Evolutionary conservation across 176 grass and related monocot genomes (phyloP).

Genomic region (Triticum timopheevii): DNA sequence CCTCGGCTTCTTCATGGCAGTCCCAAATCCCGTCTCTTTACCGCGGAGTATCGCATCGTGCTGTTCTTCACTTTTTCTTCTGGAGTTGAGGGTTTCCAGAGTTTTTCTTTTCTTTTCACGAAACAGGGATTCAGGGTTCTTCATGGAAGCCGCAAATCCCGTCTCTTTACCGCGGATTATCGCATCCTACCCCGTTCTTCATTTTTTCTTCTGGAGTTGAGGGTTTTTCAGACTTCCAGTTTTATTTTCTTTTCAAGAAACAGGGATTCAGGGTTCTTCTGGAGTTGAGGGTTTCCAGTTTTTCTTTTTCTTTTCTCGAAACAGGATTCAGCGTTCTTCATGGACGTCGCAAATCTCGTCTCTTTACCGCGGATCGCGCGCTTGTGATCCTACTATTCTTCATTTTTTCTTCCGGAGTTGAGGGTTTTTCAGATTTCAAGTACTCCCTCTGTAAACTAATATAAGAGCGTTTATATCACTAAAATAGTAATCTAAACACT

Average conservation of each 20-base stretch:
- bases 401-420: not conserved
- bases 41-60: not conserved
- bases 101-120: not conserved
- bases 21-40: not conserved
- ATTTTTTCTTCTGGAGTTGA: not conserved
- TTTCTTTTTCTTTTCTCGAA: not conserved
- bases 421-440: not conserved
- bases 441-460: no score
- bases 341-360: not conserved
- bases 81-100: not conserved
- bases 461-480: no score
- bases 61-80: not conserved
- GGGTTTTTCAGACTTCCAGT: not conserved
- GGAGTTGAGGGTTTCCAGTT: not conserved
- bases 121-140: not conserved
- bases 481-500: no score
- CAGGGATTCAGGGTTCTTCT: not conserved
- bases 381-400: no score
- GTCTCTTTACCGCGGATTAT: not conserved
- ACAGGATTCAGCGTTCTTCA: not conserved
- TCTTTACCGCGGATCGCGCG: not conserved
- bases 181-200: no score
- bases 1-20: not conserved
- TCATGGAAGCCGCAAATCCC: not conserved
- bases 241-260: not conserved